A percentile compares a stretch with the other conserved stretches of the same genome.
Evolutionary conservation across 1,284 basidiomycete genomes (phyloP).

Genomic region (Marasmius fiardii): DNA sequence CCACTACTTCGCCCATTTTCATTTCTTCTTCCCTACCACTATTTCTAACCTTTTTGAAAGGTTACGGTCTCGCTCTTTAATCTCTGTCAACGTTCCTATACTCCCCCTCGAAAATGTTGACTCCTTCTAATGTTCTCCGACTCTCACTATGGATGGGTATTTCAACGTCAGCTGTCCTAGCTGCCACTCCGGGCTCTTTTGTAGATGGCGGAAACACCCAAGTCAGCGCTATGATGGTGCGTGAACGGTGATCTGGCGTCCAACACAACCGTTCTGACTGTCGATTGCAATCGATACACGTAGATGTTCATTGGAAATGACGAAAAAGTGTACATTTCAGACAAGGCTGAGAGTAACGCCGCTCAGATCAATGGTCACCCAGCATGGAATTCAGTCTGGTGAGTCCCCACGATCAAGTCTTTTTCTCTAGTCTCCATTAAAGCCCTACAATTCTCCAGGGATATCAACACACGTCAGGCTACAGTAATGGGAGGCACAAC

Average conservation of each 20-base stretch:
- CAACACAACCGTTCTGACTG: neutral
- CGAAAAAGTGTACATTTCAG: conserved; percentile 53
- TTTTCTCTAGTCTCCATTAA: conserved; percentile 7
- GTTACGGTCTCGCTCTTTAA: neutral
- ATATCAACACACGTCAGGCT: conserved; percentile 47
- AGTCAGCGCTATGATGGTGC: conserved; percentile 66
- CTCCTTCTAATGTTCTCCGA: neutral
- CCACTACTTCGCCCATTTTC: no score
- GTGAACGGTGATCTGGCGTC: conserved; percentile 15
- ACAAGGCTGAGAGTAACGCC: conserved; percentile 62
- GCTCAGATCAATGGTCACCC: conserved; percentile 52
- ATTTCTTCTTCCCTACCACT: neutral
- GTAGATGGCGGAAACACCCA: conserved; percentile 50
- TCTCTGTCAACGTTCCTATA: neutral
- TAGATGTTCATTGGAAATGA: conserved; percentile 52
- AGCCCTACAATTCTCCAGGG: conserved; percentile 28
- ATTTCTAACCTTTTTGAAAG: neutral
- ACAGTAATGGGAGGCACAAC: conserved; percentile 69
- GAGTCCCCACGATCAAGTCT: conserved; percentile 13
- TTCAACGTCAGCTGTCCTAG: conserved; percentile 23
- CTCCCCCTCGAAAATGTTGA: neutral
- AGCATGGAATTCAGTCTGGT: conserved; percentile 51
- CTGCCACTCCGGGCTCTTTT: conserved; percentile 38
- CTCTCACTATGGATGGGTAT: conserved; percentile 26
- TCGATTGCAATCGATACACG: neutral